phyloP scores from a whole-genome alignment of 2,329 filamentous ascomycete species.

The Colletotrichum simmondsii region DNA sequence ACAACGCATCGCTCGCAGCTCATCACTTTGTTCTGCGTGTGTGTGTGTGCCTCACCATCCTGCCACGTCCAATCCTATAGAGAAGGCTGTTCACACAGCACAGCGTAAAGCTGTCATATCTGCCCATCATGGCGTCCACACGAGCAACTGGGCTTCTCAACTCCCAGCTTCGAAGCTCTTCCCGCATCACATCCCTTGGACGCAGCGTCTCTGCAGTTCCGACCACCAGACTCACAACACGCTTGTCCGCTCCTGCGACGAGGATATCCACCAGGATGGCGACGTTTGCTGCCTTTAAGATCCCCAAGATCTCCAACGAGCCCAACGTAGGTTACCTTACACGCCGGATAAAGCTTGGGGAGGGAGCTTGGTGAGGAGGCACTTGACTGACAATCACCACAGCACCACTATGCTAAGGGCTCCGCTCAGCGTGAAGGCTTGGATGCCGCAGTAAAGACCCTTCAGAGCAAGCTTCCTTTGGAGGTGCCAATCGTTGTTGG shows the following conservation, averaged over 20 bases:
- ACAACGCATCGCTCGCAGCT: background rate
- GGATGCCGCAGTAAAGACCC: constrained; percentile 75
- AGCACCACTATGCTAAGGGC: constrained; percentile 92
- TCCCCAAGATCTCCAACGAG: constrained; percentile 89
- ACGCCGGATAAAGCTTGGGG: constrained; percentile 5
- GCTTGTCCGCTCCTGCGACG: constrained; percentile 35
- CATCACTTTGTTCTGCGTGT: background rate
- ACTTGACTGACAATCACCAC: constrained; percentile 48
- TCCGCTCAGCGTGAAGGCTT: constrained; percentile 83
- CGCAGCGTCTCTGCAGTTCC: constrained; percentile 5
- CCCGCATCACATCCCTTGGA: constrained; percentile 20
- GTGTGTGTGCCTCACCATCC: background rate
- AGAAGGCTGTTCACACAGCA: background rate
- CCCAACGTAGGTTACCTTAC: constrained; percentile 85
- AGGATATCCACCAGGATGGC: constrained; percentile 50
- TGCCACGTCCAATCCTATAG: background rate
- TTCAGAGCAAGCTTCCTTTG: constrained; percentile 76
- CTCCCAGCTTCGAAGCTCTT: constrained; percentile 30
- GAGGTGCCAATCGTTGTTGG: constrained; percentile 86
- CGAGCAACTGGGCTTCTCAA: constrained; percentile 32
- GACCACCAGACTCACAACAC: constrained; percentile 6
- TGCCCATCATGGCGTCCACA: constrained; percentile 28
- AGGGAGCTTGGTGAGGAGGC: background rate
- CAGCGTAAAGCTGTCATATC: background rate
- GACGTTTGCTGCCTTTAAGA: constrained; percentile 85